Percentiles rank a stretch among this genome's conserved stretches.
Conservation (phyloP, 306 rosid species). For the Citrullus colocynthis region DNA sequence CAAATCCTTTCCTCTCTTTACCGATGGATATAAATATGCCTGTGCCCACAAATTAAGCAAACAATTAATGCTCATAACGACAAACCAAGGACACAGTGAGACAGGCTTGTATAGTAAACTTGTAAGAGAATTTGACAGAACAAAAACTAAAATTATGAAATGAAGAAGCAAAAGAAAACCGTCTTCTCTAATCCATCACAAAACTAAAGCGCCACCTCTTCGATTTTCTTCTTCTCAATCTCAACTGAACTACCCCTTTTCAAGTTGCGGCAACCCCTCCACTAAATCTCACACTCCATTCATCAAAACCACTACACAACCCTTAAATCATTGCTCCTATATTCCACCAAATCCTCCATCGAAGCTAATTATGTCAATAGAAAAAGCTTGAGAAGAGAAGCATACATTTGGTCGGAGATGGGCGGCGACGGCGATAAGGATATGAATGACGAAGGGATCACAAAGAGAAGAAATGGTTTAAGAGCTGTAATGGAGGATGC, state of each 20-base stretch:
- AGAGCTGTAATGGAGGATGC: background rate
- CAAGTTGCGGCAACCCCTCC: background rate
- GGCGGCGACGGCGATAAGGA: background rate
- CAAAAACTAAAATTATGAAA: background rate
- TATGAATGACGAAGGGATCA: background rate
- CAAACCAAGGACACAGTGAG: background rate
- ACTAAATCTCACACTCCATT: background rate
- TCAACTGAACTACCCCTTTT: background rate
- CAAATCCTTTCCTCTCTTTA: background rate
- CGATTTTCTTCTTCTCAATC: background rate
- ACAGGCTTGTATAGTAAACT: background rate
- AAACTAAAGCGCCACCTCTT: background rate
- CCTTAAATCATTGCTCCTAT: background rate
- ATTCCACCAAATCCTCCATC: background rate
- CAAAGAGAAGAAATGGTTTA: background rate
- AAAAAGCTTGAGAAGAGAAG: background rate
- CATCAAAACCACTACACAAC: background rate
- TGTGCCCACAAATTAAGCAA: background rate
- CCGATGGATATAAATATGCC: background rate
- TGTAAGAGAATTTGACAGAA: background rate
- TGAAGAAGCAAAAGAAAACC: background rate
- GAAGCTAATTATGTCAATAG: background rate
- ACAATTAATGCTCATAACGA: background rate
- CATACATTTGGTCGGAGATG: background rate
- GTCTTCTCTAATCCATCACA: background rate